These are phyloP conservation scores for Saturnispora galanensis DNA, from an alignment of 805 yeast species.

Conservation along the genomic window DNA sequence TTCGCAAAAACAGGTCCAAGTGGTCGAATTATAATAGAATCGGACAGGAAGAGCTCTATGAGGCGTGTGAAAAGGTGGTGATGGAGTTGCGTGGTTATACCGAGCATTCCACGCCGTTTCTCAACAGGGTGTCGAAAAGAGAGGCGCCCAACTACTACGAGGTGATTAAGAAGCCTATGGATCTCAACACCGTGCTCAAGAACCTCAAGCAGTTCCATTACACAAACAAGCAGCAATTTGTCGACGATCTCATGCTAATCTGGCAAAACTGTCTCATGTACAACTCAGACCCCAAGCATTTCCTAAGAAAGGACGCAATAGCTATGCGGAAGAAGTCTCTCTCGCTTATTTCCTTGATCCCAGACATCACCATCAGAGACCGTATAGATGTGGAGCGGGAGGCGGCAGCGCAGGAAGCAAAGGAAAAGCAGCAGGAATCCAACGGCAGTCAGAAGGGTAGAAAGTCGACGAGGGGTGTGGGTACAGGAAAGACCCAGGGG, in stretches of 20 bases:
- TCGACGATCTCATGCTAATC: slow-evolving; percentile 88
- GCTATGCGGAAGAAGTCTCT: slow-evolving; percentile 92
- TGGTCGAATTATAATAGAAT: slow-evolving; percentile 95
- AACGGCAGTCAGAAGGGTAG: slow-evolving; percentile 14
- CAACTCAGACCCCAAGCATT: slow-evolving; percentile 92
- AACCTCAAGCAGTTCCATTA: slow-evolving; percentile 78
- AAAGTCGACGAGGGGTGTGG: slow-evolving; percentile 27
- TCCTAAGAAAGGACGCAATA: slow-evolving; percentile 79
- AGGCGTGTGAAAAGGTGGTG: slow-evolving; percentile 94
- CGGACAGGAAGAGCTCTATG: slow-evolving; percentile 96
- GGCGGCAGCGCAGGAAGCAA: slow-evolving; percentile 33
- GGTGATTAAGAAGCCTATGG: slow-evolving; percentile 92
- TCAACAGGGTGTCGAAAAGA: slow-evolving; percentile 91
- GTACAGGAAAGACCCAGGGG: slow-evolving; percentile 20
- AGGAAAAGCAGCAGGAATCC: slow-evolving; percentile 26
- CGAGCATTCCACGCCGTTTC: slow-evolving; percentile 92
- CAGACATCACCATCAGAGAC: slow-evolving; percentile 73
- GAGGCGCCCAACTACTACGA: slow-evolving; percentile 96
- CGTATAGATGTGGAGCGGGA: slow-evolving; percentile 64
- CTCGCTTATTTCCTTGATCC: slow-evolving; percentile 71
- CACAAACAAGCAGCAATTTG: slow-evolving; percentile 77
- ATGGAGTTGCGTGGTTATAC: slow-evolving; percentile 83
- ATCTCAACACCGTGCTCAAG: slow-evolving; percentile 85
- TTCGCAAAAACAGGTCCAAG: slow-evolving; percentile 87
- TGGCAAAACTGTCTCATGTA: slow-evolving; percentile 93